Evolutionary conservation across 2,329 filamentous ascomycete species (phyloP).

Genomic region (Colletotrichum lentis): DNA sequence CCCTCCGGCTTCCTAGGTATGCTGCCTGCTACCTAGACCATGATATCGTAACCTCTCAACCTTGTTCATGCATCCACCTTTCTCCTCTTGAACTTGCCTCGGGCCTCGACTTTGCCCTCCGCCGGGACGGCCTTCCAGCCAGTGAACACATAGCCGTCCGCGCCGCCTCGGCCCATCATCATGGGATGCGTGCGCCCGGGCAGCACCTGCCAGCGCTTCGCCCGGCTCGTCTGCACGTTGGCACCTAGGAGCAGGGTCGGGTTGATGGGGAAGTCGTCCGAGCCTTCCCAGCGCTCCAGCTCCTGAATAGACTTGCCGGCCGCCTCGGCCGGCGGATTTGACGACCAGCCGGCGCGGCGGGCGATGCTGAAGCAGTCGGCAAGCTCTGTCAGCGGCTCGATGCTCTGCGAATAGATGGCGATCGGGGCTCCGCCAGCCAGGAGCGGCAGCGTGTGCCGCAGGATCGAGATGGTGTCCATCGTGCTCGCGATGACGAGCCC

Average conservation of each 20-base stretch:
- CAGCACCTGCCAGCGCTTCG: conserved; percentile 87
- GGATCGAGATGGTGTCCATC: conserved; percentile 81
- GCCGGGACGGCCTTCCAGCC: conserved; percentile 82
- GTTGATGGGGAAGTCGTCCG: conserved; percentile 84
- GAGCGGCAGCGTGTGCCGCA: conserved; percentile 79
- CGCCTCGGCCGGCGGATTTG: conserved; percentile 58
- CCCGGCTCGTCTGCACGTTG: conserved; percentile 80
- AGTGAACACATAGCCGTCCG: conserved; percentile 90
- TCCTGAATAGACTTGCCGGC: conserved; percentile 57
- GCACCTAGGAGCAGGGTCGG: conserved; percentile 83
- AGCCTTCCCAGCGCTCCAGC: conserved; percentile 65
- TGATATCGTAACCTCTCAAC: background rate
- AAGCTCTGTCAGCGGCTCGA: conserved; percentile 80
- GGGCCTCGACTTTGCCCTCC: conserved; percentile 80
- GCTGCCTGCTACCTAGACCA: background rate
- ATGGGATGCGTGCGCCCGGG: conserved; percentile 91
- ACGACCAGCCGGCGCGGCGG: conserved; percentile 78
- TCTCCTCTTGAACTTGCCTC: conserved; percentile 79
- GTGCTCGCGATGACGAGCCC: conserved; percentile 82
- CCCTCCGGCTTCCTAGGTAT: background rate
- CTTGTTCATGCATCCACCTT: conserved; percentile 57
- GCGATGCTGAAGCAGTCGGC: conserved; percentile 86
- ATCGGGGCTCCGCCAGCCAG: conserved; percentile 84
- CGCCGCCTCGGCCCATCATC: conserved; percentile 88
- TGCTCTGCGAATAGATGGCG: conserved; percentile 81